These are phyloP conservation scores for Lotus japonicus DNA, from an alignment of 306 rosid species.

Conservation along the genomic window DNA sequence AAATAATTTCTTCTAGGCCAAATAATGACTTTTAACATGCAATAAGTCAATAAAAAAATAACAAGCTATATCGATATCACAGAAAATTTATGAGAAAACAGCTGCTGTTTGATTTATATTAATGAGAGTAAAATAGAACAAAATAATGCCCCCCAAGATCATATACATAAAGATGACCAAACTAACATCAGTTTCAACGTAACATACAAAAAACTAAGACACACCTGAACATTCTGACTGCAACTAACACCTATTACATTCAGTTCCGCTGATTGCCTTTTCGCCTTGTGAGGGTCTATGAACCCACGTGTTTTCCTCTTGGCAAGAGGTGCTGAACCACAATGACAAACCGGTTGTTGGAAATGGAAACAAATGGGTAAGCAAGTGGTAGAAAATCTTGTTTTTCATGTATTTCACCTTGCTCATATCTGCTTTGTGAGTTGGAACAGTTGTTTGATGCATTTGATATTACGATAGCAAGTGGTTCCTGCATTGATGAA, in stretches of 20 bases:
- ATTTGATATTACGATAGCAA: constrained; percentile 25
- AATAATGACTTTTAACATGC: background rate
- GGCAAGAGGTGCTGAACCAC: constrained; percentile 28
- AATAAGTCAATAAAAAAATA: background rate
- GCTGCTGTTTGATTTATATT: background rate
- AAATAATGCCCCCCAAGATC: background rate
- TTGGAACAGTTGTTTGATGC: constrained; percentile 11
- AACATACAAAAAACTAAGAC: constrained; percentile 22
- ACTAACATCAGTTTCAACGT: background rate
- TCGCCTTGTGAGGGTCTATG: constrained; percentile 19
- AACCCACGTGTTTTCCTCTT: constrained; percentile 45
- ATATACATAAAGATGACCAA: background rate
- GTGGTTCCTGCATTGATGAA: too few species aligned
- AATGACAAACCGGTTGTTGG: constrained; percentile 3
- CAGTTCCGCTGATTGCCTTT: constrained; percentile 26
- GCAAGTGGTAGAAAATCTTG: constrained; percentile 4
- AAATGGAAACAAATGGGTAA: constrained; percentile 3
- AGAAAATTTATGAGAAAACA: background rate
- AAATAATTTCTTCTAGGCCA: background rate
- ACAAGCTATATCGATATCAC: background rate
- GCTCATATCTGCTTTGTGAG: constrained; percentile 28
- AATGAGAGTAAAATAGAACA: background rate
- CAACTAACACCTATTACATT: constrained; percentile 18
- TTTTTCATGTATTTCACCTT: constrained; percentile 39
- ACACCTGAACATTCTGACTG: constrained; percentile 31